Evolutionary conservation across 257 asterid species (phyloP).

Genomic region (Przewalskia tangutica): DNA sequence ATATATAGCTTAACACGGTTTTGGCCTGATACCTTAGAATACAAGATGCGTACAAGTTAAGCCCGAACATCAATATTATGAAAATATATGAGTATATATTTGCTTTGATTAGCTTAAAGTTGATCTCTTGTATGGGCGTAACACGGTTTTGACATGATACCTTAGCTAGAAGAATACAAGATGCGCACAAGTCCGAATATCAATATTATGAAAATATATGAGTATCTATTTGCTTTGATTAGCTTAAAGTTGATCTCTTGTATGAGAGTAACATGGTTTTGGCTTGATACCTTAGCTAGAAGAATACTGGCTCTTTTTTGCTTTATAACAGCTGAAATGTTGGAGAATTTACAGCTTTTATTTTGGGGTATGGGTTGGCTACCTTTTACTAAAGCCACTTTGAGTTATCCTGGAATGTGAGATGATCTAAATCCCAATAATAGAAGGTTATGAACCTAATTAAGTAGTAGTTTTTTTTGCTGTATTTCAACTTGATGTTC

Average conservation of each 20-base stretch:
- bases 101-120: neutral
- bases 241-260: neutral
- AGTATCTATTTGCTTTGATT: neutral
- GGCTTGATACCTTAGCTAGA: neutral
- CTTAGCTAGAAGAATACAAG: neutral
- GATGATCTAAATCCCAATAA: neutral
- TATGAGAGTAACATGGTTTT: neutral
- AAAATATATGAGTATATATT: no score
- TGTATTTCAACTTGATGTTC: neutral
- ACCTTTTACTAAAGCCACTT: neutral
- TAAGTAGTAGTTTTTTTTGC: neutral
- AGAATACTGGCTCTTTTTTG: neutral
- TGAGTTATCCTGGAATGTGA: neutral
- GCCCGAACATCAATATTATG: neutral
- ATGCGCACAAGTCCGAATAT: neutral
- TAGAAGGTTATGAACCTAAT: neutral
- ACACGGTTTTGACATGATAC: neutral
- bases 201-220: neutral
- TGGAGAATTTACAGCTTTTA: constrained; percentile 2
- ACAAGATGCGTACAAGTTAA: neutral
- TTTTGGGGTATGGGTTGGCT: neutral
- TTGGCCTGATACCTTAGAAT: no score
- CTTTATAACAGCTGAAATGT: neutral
- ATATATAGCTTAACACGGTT: no score
- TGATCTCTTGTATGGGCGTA: neutral